Conservation (phyloP, 257 asterid genomes). For the Plantago ovata region DNA sequence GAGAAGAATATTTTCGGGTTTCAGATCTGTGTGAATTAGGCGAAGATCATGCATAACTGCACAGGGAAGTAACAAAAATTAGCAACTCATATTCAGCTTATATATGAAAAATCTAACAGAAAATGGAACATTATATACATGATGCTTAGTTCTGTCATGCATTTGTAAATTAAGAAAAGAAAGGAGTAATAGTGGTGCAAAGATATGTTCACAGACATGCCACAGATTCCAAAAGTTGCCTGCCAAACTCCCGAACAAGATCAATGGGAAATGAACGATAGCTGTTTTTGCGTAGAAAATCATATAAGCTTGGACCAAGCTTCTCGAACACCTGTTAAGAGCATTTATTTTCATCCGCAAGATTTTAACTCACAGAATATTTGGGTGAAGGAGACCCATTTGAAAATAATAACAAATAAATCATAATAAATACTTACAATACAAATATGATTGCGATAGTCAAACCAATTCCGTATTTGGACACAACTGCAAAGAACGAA, state of each 20-base stretch:
- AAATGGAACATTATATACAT: not conserved
- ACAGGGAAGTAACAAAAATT: constrained; percentile 22
- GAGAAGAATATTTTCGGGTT: constrained; percentile 94
- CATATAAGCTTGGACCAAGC: constrained; percentile 99
- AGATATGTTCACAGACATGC: constrained; percentile 87
- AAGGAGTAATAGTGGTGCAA: constrained; percentile 33
- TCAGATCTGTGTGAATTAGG: constrained; percentile 88
- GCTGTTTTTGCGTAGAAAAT: constrained; percentile 92
- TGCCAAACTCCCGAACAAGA: constrained; percentile 92
- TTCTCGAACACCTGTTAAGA: constrained; percentile 96
- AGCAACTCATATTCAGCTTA: constrained; percentile 12
- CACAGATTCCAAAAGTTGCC: constrained; percentile 98
- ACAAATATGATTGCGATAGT: constrained; percentile 87
- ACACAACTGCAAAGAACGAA: constrained; percentile 82
- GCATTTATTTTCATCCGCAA: constrained; percentile 68
- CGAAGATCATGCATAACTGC: constrained; percentile 93
- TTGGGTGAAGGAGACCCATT: constrained; percentile 28
- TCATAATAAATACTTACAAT: constrained; percentile 60
- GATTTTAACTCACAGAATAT: constrained; percentile 47
- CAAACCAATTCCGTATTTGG: constrained; percentile 95
- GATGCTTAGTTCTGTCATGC: constrained; percentile 14
- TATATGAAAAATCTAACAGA: not conserved
- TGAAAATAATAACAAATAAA: constrained; percentile 34
- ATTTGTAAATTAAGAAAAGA: constrained; percentile 17
- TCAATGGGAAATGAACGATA: constrained; percentile 90